Percentiles rank a stretch among this genome's conserved stretches.
Evolutionary conservation across 176 grass and related monocot genomes (phyloP).

Genomic region (Thalia dealbata): DNA sequence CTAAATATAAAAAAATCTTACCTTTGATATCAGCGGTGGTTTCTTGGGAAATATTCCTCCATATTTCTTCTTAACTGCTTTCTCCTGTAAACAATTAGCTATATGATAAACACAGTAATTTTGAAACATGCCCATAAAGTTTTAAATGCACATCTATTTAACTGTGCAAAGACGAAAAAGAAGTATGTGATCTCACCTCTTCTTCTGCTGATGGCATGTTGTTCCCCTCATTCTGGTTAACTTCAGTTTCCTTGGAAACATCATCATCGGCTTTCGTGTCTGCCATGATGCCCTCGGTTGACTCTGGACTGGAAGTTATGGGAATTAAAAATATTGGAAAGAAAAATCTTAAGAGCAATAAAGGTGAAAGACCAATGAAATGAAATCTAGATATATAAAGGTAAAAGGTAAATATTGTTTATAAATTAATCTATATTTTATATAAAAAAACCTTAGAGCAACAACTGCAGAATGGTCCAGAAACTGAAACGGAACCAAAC

Average conservation of each 20-base stretch:
- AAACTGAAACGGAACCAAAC: no score
- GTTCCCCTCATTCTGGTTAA: slow-evolving; percentile 6
- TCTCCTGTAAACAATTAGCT: slow-evolving; percentile 13
- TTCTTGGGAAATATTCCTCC: slow-evolving; percentile 15
- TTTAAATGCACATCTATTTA: background rate
- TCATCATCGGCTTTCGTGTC: slow-evolving; percentile 4
- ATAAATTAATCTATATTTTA: no score
- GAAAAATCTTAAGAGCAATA: no score
- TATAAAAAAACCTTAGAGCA: no score
- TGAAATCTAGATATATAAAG: no score
- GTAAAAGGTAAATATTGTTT: no score
- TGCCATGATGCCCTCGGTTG: slow-evolving; percentile 6
- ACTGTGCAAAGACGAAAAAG: background rate
- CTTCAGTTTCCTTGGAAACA: slow-evolving; percentile 4
- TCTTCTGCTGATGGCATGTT: slow-evolving; percentile 12
- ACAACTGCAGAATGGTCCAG: no score
- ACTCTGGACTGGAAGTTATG: no score
- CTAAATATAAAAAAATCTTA: background rate
- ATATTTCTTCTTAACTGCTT: slow-evolving; percentile 20
- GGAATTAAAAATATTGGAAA: no score
- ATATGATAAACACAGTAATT: background rate
- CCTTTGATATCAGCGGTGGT: slow-evolving; percentile 20
- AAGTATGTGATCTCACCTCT: slow-evolving; percentile 4
- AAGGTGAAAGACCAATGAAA: no score
- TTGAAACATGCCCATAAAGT: background rate